A percentile compares a stretch with the other conserved stretches of the same genome.
Conservation (phyloP, 257 asterid genomes). For the Linaria vulgaris region DNA sequence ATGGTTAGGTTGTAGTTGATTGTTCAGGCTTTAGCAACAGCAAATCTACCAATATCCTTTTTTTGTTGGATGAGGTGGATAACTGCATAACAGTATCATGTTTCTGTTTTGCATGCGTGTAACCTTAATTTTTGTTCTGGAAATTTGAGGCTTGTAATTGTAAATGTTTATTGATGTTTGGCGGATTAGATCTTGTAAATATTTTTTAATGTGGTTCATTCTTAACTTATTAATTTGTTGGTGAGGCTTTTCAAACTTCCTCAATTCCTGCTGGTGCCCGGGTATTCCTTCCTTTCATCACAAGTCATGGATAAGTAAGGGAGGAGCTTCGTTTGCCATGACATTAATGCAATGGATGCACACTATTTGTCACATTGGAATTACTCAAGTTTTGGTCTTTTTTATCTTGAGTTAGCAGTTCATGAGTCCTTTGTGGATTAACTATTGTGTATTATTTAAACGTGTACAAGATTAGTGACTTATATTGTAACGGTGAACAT, state of each 20-base stretch:
- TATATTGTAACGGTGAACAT: not conserved
- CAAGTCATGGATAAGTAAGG: not conserved
- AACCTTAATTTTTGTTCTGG: slow-evolving; percentile 1
- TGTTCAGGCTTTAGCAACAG: not conserved
- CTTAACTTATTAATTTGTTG: slow-evolving; percentile 1
- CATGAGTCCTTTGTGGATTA: slow-evolving; percentile 1
- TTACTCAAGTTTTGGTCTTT: not conserved
- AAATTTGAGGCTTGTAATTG: not conserved
- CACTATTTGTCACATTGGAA: not conserved
- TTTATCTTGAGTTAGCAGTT: slow-evolving; percentile 9
- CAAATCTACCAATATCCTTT: not conserved
- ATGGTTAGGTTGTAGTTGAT: slow-evolving; percentile 10
- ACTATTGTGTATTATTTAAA: not conserved
- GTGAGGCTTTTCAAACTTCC: not conserved
- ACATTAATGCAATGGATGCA: not conserved
- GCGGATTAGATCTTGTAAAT: not conserved
- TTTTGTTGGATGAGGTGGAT: slow-evolving; percentile 14
- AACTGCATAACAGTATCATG: not conserved
- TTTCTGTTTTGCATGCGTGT: slow-evolving; percentile 5
- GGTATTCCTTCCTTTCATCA: not conserved
- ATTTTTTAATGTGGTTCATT: not conserved
- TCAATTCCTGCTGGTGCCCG: not conserved
- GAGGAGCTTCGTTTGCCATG: slow-evolving; percentile 5
- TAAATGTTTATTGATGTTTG: not conserved
- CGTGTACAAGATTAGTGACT: not conserved